Evolutionary conservation across 768 basidiomycete species (phyloP), one percentile per base, ranked within the genome.

Genomic region (Flagelloscypha sp.): DNA sequence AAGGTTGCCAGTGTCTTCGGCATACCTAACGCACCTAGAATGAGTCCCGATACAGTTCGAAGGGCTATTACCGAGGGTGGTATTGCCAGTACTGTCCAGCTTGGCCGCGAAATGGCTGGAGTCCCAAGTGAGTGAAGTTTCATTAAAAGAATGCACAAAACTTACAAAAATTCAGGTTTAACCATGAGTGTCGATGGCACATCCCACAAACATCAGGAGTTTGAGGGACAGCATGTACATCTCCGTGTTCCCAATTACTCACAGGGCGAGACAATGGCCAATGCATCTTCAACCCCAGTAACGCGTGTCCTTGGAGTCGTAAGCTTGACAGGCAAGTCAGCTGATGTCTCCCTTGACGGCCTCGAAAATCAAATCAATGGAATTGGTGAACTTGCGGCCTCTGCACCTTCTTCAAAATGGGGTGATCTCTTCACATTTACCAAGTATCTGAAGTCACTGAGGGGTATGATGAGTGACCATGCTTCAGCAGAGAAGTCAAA

Each of bases 401-500:
- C n/a, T n/a, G n/a, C n/a, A n/a, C n/a, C n/a, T n/a, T n/a, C n/a
- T 20, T 19, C 33, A 20, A 12, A 28, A 33, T 13, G 22, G 27
- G 9, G 24, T n/a, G n/a, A n/a, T n/a, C n/a, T n/a, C 20, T 1
- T 28, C 35, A 2, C 23, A 35, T 7, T 24, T 43, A 6, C 33
- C 33, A 1, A 16, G 18, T 10, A 32, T 43, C 8, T 43, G 42
- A 22, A 28, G 34, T 13, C n/a, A 27, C 30, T 44, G 12, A 34
- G 42, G 8, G 42, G 38, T 13, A 54, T 55, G 48, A 42, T 43
- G 31, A 43, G 48, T 1, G 55, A 57, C 29, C 55, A 57, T 29
- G 54, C 54, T 6, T 30, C 27, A 3, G 27, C 24, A 1, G 46
- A 55, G 37, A 55, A 55, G 36, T 36, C 36, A 5, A 38, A 37